Percentiles rank a stretch among this genome's conserved stretches.
These are phyloP conservation scores for Chaetomium tenue DNA, from an alignment of 495 filamentous ascomycete genomes.

Conservation along the genomic window DNA sequence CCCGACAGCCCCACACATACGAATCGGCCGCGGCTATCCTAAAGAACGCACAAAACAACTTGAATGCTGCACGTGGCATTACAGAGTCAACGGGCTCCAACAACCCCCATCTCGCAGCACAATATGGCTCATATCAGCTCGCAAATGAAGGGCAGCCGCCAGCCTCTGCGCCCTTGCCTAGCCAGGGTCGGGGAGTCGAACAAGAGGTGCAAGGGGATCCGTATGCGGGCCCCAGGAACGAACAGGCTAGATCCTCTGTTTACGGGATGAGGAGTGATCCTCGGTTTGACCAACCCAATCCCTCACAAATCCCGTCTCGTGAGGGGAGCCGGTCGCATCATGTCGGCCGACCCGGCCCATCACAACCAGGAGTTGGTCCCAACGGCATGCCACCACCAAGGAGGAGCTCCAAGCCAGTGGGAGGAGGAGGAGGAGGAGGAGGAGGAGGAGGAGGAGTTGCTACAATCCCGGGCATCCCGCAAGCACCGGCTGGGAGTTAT, in stretches of 20 bases:
- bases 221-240: conserved; percentile 58
- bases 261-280: conserved; percentile 60
- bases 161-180: conserved; percentile 9
- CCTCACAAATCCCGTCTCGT: conserved; percentile 63
- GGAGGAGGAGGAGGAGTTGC: conserved; percentile 50
- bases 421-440: conserved; percentile 50
- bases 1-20: conserved; percentile 37
- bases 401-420: conserved; percentile 64
- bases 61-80: conserved; percentile 32
- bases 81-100: conserved; percentile 45
- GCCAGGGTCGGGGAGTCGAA: conserved; percentile 24
- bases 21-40: conserved; percentile 41
- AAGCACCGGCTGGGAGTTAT: conserved; percentile 51
- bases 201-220: conserved; percentile 40
- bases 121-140: conserved; percentile 40
- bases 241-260: conserved; percentile 62
- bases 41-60: conserved; percentile 36
- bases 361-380: conserved; percentile 44
- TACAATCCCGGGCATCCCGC: conserved; percentile 41
- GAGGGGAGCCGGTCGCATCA: conserved; percentile 70
- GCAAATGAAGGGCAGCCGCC: conserved; percentile 20
- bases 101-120: conserved; percentile 45
- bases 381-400: conserved; percentile 63
- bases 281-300: conserved; percentile 58
- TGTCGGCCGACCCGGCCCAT: conserved; percentile 53